Evolutionary conservation across 2,329 filamentous ascomycete species (phyloP), one percentile per base, ranked within the genome.

Genomic region (Fusarium stilboides): DNA sequence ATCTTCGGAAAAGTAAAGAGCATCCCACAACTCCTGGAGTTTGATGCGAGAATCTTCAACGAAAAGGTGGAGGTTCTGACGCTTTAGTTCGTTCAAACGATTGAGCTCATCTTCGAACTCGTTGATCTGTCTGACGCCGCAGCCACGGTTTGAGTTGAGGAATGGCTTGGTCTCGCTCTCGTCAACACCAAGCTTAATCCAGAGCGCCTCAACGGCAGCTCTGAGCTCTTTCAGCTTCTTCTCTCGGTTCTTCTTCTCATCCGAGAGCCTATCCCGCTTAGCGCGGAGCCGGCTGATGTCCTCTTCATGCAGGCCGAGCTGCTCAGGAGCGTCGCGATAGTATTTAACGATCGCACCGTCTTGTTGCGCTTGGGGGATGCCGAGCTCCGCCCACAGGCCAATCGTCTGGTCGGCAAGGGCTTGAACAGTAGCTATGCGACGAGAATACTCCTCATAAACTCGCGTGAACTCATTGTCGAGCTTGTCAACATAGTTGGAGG

Each of bases 381-480:
- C 96, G 12, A 99, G 88, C 79, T 99, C 96, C 0, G 93, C 95
- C 94, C 96, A 99, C 1, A 99, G 87, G 73, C 94, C 92, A 74
- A 99, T 96, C 62, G 97, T 95, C 65, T 96, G 90, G 74, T 97
- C 92, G 40, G 89, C 90, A 5, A 93, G 80, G 20, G 89, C 81
- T 79, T 93, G 89, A 15, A 98, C 94, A 0, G 88, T 89, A 31
- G 87, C 87, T 44, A 97, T 86, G 47, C 96, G 92, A 70, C 90
- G 92, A 43, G 91, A 94, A 81, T 98, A 99, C 82, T 99, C 97
- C 76, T 98, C 94, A 80, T 98, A 98, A 20, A 99, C 93, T 63
- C 94, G 89, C 13, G 93, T 94, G 77, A 98, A 99, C 80, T 99
- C 96, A 55, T 87, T 86, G 77, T 99, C 95, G 20, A 99, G 88